phyloP scores from a whole-genome alignment of 805 yeast genomes.

The Candida arabinofermentans region DNA sequence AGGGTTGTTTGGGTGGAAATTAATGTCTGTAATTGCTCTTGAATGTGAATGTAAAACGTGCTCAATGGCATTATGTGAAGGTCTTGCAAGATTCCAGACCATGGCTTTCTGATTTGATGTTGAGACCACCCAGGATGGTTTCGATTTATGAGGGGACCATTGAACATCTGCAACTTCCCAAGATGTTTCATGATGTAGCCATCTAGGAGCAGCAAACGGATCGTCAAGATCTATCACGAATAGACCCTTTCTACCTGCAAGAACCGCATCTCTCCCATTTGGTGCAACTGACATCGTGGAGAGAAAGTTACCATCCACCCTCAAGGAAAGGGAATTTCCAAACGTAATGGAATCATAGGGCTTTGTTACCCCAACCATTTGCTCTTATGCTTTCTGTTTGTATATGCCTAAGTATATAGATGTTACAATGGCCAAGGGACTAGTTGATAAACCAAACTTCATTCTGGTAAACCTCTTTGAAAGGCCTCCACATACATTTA shows the following conservation, averaged over 20 bases:
- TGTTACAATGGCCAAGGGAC: too few species aligned
- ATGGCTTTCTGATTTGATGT: constrained; percentile 94
- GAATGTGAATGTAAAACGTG: constrained; percentile 86
- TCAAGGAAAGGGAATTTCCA: constrained; percentile 73
- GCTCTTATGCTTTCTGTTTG: background rate
- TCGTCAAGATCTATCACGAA: constrained; percentile 91
- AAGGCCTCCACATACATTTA: too few species aligned
- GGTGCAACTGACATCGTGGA: constrained; percentile 80
- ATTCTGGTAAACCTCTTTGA: too few species aligned
- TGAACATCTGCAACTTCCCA: constrained; percentile 99
- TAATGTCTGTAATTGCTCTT: constrained; percentile 93
- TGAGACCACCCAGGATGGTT: constrained; percentile 88
- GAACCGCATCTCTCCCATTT: constrained; percentile 85
- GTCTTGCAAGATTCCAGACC: constrained; percentile 83
- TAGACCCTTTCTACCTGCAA: constrained; percentile 82
- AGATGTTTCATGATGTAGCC: constrained; percentile 86
- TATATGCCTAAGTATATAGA: too few species aligned
- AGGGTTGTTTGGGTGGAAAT: constrained; percentile 84
- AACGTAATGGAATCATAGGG: constrained; percentile 53
- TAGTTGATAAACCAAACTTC: too few species aligned
- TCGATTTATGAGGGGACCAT: constrained; percentile 89
- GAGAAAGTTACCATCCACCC: constrained; percentile 92
- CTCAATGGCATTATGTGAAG: constrained; percentile 65
- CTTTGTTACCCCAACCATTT: constrained; percentile 12
- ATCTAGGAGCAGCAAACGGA: constrained; percentile 91